Evolutionary conservation across 768 basidiomycete species (phyloP).

Genomic region (Paxillus ammoniavirescens): DNA sequence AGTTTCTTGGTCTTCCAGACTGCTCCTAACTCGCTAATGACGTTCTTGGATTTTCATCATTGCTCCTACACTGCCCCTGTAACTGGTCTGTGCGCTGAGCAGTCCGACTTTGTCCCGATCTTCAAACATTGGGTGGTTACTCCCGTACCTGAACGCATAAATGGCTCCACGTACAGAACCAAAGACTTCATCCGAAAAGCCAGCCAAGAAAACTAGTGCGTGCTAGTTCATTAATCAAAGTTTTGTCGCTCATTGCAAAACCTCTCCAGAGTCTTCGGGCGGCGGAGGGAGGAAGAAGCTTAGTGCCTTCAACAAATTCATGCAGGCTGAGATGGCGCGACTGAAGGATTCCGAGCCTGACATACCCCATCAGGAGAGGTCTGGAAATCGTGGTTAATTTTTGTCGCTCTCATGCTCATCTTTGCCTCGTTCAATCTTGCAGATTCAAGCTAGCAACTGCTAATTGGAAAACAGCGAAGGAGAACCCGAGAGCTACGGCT

Average conservation of each 20-base stretch:
- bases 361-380: conserved; percentile 75
- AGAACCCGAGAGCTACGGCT: conserved; percentile 50
- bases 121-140: conserved; percentile 8
- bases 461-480: conserved; percentile 77
- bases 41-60: neutral
- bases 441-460: conserved; percentile 73
- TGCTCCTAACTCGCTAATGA: conserved; percentile 6
- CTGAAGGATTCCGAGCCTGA: conserved; percentile 75
- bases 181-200: conserved; percentile 44
- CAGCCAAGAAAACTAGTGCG: conserved; percentile 55
- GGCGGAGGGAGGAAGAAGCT: conserved; percentile 57
- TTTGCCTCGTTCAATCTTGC: conserved; percentile 9
- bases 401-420: neutral
- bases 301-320: conserved; percentile 75
- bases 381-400: conserved; percentile 16
- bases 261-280: conserved; percentile 46
- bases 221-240: conserved; percentile 10
- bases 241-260: conserved; percentile 16
- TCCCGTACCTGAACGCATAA: conserved; percentile 10
- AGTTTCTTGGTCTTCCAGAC: neutral
- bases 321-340: conserved; percentile 78
- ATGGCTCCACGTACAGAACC: conserved; percentile 47
- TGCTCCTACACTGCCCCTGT: conserved; percentile 28
- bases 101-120: conserved; percentile 15
- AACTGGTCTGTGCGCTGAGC: conserved; percentile 26